Evolutionary conservation across 108 stramenopile species (phyloP), one percentile per base, ranked within the genome.

Genomic region (Hondaea fermentalgiana): DNA sequence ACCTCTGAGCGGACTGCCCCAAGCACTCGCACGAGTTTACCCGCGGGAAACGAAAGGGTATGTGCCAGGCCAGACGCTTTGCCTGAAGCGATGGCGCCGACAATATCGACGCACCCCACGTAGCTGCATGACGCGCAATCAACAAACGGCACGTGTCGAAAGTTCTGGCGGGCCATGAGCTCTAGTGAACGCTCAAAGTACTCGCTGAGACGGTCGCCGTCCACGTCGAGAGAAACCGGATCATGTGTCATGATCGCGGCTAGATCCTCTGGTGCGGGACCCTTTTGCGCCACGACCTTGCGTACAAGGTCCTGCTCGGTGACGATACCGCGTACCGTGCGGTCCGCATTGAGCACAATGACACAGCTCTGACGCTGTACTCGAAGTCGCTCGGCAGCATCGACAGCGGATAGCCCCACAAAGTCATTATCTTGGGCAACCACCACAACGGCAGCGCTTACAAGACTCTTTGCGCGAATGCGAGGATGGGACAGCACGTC

Each of bases 271-370:
- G 45, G 2, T 16, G 51, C 49, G 19, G n/a, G 3, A 23, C n/a
- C 51, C 6, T 83, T 45, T 14, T 12, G 23, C 10, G 49, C 76
- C 44, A 2, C 16, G 28, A 53, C 51, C 23, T 83, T 83, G 76
- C 76, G 76, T 16, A 83, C 76, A 45, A 83, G 51, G 51, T 83
- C 76, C 4, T 83, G 76, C 51, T 83, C 76, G 25, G 76, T 83
- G 25, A 83, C 76, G 23, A 83, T 83, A 23, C 76, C 76, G n/a
- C 49, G 49, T 6, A 83, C 23, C 28, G 49, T 83, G 3, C 51
- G 64, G 42, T 69, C 64, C 25, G 64, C 64, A 17, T 69, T 69
- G 64, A 69, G 64, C 25, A 69, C 42, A 28, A 69, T 42, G 12
- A 69, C 64, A 23, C 64, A 69, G 64, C 64, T 69, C 25, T 69